These are phyloP conservation scores for Plectosphaerella sp. DNA, from an alignment of 2,329 filamentous ascomycete species.

Conservation along the genomic window DNA sequence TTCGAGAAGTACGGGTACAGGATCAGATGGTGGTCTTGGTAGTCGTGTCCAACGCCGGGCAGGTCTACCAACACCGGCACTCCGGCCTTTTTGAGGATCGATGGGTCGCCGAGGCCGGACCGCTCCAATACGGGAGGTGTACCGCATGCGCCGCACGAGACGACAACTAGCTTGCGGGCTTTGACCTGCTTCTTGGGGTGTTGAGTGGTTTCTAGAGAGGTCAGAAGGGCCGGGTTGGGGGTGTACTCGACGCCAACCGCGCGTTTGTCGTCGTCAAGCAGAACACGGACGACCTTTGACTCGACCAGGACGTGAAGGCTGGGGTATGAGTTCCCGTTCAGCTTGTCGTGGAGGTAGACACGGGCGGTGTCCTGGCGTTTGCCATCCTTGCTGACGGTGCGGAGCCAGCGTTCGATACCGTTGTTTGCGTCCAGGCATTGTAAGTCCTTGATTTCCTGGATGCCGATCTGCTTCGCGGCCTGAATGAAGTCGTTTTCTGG, in stretches of 20 bases:
- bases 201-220: constrained; percentile 7
- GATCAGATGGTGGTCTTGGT: constrained; percentile 50
- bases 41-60: constrained; percentile 15
- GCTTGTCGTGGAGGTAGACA: constrained; percentile 22
- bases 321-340: constrained; percentile 19
- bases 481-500: constrained; percentile 37
- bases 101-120: constrained; percentile 42
- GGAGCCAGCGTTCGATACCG: constrained; percentile 20
- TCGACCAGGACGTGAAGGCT: constrained; percentile 27
- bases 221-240: constrained; percentile 28
- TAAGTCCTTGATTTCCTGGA: constrained; percentile 42
- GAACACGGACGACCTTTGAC: constrained; percentile 18
- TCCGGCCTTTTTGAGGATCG: constrained; percentile 12
- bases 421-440: constrained; percentile 39
- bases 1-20: constrained; percentile 45
- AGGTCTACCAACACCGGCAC: constrained; percentile 14
- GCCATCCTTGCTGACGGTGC: constrained; percentile 29
- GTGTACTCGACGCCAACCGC: constrained; percentile 58
- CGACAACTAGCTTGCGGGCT: constrained; percentile 44
- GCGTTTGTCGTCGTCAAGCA: constrained; percentile 44
- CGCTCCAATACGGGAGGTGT: constrained; percentile 45
- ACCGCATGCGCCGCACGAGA: constrained; percentile 35
- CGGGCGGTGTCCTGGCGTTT: constrained; percentile 27
- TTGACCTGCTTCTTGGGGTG: constrained; percentile 10
- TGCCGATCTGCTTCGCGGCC: constrained; percentile 38